Evolutionary conservation across 345 rosid genomes (phyloP).

Genomic region (Camelina laxa): DNA sequence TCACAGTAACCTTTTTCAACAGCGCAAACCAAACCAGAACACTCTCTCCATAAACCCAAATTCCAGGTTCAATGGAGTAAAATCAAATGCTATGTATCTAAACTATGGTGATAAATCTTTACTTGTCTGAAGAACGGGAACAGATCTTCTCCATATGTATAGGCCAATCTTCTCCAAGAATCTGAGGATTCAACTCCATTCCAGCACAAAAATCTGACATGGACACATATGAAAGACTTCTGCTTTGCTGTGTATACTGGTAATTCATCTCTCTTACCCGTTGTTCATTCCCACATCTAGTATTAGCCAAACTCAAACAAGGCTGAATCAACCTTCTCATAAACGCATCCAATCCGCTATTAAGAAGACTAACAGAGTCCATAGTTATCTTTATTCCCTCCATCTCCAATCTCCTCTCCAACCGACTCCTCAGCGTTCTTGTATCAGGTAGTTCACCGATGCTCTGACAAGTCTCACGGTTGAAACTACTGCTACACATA

Average conservation of each 20-base stretch:
- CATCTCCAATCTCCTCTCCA: conserved; percentile 69
- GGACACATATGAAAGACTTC: conserved; percentile 47
- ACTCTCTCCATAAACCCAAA: conserved; percentile 35
- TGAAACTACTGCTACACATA: conserved; percentile 29
- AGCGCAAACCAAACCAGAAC: not conserved
- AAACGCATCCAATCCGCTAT: conserved; percentile 70
- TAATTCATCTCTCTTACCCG: conserved; percentile 34
- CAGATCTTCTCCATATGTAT: conserved; percentile 69
- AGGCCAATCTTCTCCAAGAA: conserved; percentile 81
- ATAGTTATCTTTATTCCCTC: conserved; percentile 61
- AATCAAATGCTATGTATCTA: conserved; percentile 30
- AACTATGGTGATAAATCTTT: conserved; percentile 25
- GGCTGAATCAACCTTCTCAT: conserved; percentile 78
- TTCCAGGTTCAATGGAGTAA: conserved; percentile 31
- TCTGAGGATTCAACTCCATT: conserved; percentile 65
- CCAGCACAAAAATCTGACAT: conserved; percentile 64
- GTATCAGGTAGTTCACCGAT: conserved; percentile 79
- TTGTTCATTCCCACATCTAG: conserved; percentile 46
- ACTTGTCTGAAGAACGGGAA: conserved; percentile 51
- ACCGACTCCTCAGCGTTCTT: conserved; percentile 60
- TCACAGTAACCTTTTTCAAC: conserved; percentile 13
- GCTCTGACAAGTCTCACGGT: conserved; percentile 57
- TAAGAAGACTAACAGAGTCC: conserved; percentile 72
- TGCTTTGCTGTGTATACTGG: conserved; percentile 37
- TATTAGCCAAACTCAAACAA: conserved; percentile 61